A percentile compares a stretch with the other conserved stretches of the same genome.
phyloP scores from a whole-genome alignment of 805 yeast species.

The Saturnispora sanitii region DNA sequence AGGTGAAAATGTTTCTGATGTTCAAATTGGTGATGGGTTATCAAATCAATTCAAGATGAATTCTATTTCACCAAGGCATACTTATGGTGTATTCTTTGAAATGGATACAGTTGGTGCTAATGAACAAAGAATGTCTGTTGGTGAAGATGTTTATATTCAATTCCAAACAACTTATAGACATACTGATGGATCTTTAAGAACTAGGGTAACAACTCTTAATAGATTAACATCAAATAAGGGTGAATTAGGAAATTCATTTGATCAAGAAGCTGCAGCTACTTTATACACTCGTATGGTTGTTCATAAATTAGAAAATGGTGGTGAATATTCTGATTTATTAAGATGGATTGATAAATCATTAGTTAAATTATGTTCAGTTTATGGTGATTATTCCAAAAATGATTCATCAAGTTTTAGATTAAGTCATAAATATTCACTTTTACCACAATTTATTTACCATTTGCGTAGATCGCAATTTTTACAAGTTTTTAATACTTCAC shows the following conservation, averaged over 20 bases:
- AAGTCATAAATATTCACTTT: conserved; percentile 72
- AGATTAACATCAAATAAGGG: conserved; percentile 42
- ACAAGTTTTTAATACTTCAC: conserved; percentile 94
- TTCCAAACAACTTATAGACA: conserved; percentile 91
- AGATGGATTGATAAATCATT: conserved; percentile 92
- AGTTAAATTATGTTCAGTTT: conserved; percentile 82
- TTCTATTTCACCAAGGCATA: conserved; percentile 74
- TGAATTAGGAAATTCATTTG: conserved; percentile 59
- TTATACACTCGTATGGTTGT: conserved; percentile 87
- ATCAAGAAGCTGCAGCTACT: conserved; percentile 97
- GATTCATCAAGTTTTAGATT: conserved; percentile 75
- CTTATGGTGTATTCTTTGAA: conserved; percentile 87
- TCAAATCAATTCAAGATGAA: conserved; percentile 84
- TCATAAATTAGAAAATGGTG: conserved; percentile 78
- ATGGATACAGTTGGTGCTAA: conserved; percentile 44
- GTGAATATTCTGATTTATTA: conserved; percentile 64
- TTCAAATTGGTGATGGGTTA: conserved; percentile 91
- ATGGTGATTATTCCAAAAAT: conserved; percentile 87
- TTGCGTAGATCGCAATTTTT: conserved; percentile 92
- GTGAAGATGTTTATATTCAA: conserved; percentile 41
- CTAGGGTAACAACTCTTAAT: conserved; percentile 81
- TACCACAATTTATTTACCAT: conserved; percentile 94
- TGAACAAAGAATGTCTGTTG: conserved; percentile 31
- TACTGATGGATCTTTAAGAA: conserved; percentile 81
- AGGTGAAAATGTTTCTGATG: conserved; percentile 72